phyloP scores from a whole-genome alignment of 108 stramenopile species.

The Cyclostephanos invisitatus region DNA sequence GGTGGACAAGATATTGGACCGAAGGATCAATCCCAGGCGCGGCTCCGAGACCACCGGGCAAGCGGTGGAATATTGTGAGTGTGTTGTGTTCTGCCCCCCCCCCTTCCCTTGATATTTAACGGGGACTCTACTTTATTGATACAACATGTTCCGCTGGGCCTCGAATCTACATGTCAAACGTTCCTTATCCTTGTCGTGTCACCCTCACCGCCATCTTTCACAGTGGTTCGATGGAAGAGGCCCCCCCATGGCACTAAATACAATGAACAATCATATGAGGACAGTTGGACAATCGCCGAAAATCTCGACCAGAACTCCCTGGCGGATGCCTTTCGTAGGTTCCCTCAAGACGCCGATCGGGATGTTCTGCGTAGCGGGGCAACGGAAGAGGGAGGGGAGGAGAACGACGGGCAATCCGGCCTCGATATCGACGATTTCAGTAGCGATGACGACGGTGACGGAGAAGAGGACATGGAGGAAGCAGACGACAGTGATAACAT shows the following conservation, averaged over 20 bases:
- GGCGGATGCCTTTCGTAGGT: conserved; percentile 32
- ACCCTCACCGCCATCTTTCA: not conserved
- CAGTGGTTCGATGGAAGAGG: conserved; percentile 37
- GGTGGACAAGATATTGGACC: conserved; percentile 32
- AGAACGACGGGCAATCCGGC: not conserved
- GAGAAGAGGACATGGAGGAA: conserved; percentile 19
- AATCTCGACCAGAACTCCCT: conserved; percentile 36
- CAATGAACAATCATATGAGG: conserved; percentile 8
- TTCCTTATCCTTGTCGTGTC: not conserved
- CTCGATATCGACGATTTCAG: conserved; percentile 8
- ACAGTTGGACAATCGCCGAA: conserved; percentile 30
- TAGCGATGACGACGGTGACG: conserved; percentile 17
- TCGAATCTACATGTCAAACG: not conserved
- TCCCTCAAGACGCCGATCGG: conserved; percentile 29
- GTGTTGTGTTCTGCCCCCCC: not conserved
- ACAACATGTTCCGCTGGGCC: no score
- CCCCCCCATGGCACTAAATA: conserved; percentile 9
- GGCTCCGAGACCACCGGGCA: conserved; percentile 15
- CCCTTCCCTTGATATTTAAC: not conserved
- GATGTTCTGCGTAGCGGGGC: not conserved
- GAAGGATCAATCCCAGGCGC: conserved; percentile 16
- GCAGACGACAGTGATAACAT: conserved; percentile 6
- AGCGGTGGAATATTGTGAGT: conserved; percentile 36
- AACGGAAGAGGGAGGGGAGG: not conserved
- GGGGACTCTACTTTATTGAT: not conserved